Base-by-base conservation (phyloP, 164 flowering plant genomes). In the Macadamia tetraphylla region DNA sequence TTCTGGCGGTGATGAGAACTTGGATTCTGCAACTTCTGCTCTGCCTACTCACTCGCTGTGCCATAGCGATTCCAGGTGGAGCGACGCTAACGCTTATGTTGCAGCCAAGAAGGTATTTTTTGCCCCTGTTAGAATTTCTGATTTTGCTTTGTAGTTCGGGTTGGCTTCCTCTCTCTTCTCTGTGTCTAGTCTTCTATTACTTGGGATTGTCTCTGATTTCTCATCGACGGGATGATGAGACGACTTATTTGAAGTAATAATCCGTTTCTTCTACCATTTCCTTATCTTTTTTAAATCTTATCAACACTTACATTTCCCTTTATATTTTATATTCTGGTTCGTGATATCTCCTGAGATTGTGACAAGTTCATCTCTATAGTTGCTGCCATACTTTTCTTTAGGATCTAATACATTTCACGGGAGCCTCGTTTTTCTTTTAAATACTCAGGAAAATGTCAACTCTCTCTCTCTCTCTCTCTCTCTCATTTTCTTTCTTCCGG, bases 31-130 rank as follows among this genome's bases (percentile, higher is more conserved):
- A 17, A 67, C 72, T 72, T 67, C 74, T 44, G 74, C 83, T 51
- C 64, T 70, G 75, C 81, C 83, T 71, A 73, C 80, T 18, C 29
- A 65, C 6, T 64, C 78, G 15, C 74, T 79, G 29, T 80, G 81
- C 49, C 77, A 46, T 67, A 64, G 65, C 49, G 87, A 90, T 44
- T 66, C 68, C 65, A 83, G 80, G 76, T 92, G 98, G 98, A 79
- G 80, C 66, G 98, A 92, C 74, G 86, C 87, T 48, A 80, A 74
- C 42, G 72, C 84, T n/a, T 90, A 83, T 71, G 84, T 83, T 13
- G 84, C 84, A 10, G 76, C 79, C 44, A 92, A 85, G 78, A 92
- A 89, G 95, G 97, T 92, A 87, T 56, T 67, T 63, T 6, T 65
- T 11, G 30, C 43, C 56, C 17, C 67, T 58, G 29, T 18, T 49